Conservation (phyloP, 768 basidiomycete species). For the Serendipita indica region DNA sequence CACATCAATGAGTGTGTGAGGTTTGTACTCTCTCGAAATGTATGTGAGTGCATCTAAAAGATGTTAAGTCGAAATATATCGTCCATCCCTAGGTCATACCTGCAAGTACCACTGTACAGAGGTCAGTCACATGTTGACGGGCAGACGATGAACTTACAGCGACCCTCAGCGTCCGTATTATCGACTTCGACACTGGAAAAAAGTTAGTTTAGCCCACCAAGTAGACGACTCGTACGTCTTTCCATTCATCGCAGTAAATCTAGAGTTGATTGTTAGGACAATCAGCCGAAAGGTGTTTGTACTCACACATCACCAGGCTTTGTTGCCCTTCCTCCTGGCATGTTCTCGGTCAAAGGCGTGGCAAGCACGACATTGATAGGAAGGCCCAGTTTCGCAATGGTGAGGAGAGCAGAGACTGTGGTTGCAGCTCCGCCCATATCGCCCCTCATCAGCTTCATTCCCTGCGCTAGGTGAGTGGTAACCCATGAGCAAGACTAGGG, state of each 20-base stretch:
- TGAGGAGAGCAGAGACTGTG: conserved; percentile 55
- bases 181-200: conserved; percentile 47
- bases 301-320: conserved; percentile 77
- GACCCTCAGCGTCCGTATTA: conserved; percentile 77
- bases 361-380: conserved; percentile 64
- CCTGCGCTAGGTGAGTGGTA: conserved; percentile 25
- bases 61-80: not conserved
- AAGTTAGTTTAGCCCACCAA: not conserved
- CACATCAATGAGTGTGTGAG: conserved; percentile 72
- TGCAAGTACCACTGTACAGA: conserved; percentile 40
- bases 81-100: conserved; percentile 26
- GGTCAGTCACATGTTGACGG: not conserved
- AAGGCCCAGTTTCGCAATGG: conserved; percentile 67
- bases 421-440: conserved; percentile 86
- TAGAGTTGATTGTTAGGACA: conserved; percentile 19
- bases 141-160: conserved; percentile 20
- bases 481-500: not conserved
- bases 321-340: conserved; percentile 51
- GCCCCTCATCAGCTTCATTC: conserved; percentile 73
- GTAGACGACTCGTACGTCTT: conserved; percentile 32
- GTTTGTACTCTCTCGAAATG: conserved; percentile 57
- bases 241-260: conserved; percentile 76
- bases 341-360: conserved; percentile 70
- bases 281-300: not conserved
- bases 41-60: conserved; percentile 68